Conservation (phyloP, 129 eudicot species). For the Pittosporum tobira region DNA sequence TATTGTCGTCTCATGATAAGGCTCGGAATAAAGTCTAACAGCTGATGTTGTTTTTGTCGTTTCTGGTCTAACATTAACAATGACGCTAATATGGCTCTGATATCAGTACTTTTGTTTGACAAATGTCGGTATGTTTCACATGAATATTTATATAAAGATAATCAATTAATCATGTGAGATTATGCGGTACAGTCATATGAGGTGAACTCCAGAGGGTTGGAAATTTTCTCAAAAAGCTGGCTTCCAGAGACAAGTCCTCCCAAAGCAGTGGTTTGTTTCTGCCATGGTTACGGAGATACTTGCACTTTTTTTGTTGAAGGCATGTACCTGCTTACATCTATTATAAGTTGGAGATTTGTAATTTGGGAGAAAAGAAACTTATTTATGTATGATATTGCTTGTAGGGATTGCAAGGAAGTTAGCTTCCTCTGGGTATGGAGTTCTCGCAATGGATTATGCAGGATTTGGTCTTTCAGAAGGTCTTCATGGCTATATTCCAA, state of each 20-base stretch:
- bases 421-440: slow-evolving; percentile 76
- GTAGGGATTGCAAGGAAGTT: slow-evolving; percentile 79
- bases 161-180: slow-evolving; percentile 15
- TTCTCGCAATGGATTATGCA: slow-evolving; percentile 76
- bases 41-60: neutral
- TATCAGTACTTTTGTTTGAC: neutral
- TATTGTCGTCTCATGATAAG: neutral
- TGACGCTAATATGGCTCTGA: neutral
- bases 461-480: slow-evolving; percentile 98
- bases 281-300: slow-evolving; percentile 98
- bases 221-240: slow-evolving; percentile 87
- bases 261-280: slow-evolving; percentile 67
- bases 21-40: neutral
- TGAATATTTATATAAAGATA: slow-evolving; percentile 9
- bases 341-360: slow-evolving; percentile 1
- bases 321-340: slow-evolving; percentile 26
- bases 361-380: slow-evolving; percentile 13
- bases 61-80: neutral
- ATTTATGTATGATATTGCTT: slow-evolving; percentile 10
- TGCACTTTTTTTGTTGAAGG: slow-evolving; percentile 93
- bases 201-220: slow-evolving; percentile 75
- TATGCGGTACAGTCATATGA: slow-evolving; percentile 53
- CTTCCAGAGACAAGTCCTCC: slow-evolving; percentile 60
- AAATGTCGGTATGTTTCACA: neutral
- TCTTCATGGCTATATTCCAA: slow-evolving; percentile 72